Evolutionary conservation across 106 monocot species (phyloP), one percentile per base, ranked within the genome.

Genomic region (Amphibolis antarctica): DNA sequence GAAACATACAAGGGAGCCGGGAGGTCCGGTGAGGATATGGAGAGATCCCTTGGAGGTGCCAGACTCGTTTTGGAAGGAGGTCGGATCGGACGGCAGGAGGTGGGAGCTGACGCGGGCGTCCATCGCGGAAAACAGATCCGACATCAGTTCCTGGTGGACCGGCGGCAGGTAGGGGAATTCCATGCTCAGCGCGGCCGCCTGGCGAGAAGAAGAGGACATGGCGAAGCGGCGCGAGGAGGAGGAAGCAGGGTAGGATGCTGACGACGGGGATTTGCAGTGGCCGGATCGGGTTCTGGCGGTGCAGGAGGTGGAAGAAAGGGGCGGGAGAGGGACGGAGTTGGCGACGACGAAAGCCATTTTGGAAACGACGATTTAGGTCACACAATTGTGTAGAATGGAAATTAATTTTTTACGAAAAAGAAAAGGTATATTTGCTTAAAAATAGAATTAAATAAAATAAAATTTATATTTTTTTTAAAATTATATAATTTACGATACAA

Each of bases 61-160:
- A 42, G 64, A 12, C 14, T 63, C 71, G 62, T 71, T 83, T 26
- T 75, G 71, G 73, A 88, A 93, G 68, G 55, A 67, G 66, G 59
- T 71, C 31, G 85, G 78, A 11, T 72, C n/a, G 42, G 85, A 88
- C 18, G 88, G 83, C 31, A 83, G 75, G 62, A 93, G 83, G 28
- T 63, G 22, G n/a, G 82, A 59, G 21, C 65, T 76, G 44, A 88
- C 66, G 4, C 75, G 80, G 30, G 69, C 55, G 4, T 85, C 83
- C 46, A 81, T 46, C 17, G 60, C 13, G 55, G 83, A 63, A 46
- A 78, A 25, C 23, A 93, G 74, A 22, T 75, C 80, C 13, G 69
- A 44, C 85, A 80, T 84, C 64, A 93, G 75, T 21, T 78, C 76
- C 27, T 72, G 75, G 28, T 88, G 80, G 5, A 80, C 31, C 19